Base-by-base conservation (phyloP, 2,329 filamentous ascomycete genomes). In the Fulvia fulva region DNA sequence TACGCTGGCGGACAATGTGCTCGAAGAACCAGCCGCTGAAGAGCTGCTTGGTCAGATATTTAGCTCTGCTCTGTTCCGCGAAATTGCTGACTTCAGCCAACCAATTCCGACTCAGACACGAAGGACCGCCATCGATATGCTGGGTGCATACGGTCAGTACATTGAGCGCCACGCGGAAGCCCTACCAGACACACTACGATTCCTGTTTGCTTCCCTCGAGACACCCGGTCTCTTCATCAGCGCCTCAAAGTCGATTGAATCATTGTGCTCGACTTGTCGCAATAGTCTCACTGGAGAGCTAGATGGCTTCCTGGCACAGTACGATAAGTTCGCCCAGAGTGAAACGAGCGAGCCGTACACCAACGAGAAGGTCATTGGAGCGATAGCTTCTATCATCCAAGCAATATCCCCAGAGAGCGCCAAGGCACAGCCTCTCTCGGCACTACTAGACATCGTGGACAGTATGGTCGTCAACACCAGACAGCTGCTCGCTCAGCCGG, bases 221-320 rank as follows among this genome's bases (percentile, higher is more conserved):
- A 84, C 87, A 30, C 63, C 62, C 5, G 58, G 63, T 3, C 78
- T 92, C 46, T 85, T 86, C 8, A 78, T 81, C n/a, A 80, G 83
- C 51, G 88, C 90, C 3, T 89, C 90, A 1, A 88, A 85, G 67
- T 88, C 89, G 0, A 92, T 95, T 34, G 79, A 83, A 30, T 83
- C 83, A 5, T 81, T 94, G 1, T 93, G 89, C 69, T 90, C 86
- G 0, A 88, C 89, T 28, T 94, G 90, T 63, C 83, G 90, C 37
- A 78, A 78, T 25, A 82, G 86, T 53, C 76, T 95, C n/a, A 84
- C 86, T 5, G 75, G 81, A 1, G 86, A 93, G 67, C 80, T 88
- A 3, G 77, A 78, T 51, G 83, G 83, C 0, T 92, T 95, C 67
- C 76, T 94, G 46, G 78, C 82, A 28, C 87, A 91, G 68, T 93